phyloP scores from a whole-genome alignment of 108 stramenopile genomes.

The Ochromonas danica region DNA sequence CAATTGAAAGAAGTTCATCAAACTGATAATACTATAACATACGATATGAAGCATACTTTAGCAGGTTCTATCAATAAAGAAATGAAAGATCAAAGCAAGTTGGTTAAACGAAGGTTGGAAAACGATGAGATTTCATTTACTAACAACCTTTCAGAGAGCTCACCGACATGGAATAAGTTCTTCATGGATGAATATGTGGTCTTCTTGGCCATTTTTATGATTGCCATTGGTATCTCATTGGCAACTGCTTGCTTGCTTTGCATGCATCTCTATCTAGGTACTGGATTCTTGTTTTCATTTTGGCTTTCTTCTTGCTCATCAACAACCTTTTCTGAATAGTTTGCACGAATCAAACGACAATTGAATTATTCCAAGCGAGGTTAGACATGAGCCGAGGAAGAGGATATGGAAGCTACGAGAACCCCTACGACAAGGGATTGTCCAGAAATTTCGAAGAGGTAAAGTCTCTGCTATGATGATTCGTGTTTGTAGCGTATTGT shows the following conservation, averaged over 20 bases:
- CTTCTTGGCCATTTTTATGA: background rate
- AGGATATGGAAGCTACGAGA: background rate
- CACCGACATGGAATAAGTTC: background rate
- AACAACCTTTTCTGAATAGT: background rate
- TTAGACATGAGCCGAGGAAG: background rate
- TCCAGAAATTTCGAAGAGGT: background rate
- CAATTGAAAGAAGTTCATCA: background rate
- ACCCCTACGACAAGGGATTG: background rate
- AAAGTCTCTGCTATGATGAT: background rate
- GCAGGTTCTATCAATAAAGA: background rate
- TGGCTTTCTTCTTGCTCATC: background rate
- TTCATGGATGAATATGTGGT: background rate
- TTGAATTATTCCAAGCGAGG: background rate
- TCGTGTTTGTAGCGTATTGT: background rate
- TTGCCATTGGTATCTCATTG: background rate
- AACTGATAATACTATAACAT: background rate
- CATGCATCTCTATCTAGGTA: constrained; percentile 24
- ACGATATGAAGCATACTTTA: background rate
- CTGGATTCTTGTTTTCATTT: background rate
- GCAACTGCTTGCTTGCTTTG: background rate
- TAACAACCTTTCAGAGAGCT: background rate
- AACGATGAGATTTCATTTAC: background rate
- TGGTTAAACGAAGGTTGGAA: background rate
- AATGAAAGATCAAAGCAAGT: background rate
- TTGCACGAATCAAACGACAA: background rate